Evolutionary conservation across 345 rosid species (phyloP), one percentile per base, ranked within the genome.

Genomic region (Brassica napus): DNA sequence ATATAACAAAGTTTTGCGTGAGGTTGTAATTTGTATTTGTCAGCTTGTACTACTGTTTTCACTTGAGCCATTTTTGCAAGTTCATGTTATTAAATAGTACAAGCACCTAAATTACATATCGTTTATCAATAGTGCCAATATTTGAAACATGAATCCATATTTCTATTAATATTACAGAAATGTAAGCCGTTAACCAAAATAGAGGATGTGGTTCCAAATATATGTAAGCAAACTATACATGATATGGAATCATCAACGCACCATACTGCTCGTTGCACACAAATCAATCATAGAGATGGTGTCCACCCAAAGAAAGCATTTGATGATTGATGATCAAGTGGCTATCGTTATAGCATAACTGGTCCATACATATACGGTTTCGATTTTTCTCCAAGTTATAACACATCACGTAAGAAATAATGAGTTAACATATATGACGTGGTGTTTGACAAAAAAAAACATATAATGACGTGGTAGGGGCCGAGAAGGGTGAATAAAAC

Each of bases 341-440:
- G 54, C 72, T 72, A 72, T 78, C 62, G 49, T 65, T 14, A 35
- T 37, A 72, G 44, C 72, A 18, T 57, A 58, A 7, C 7, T 30
- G 52, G 82, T 78, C 77, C 73, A 66, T 42, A 31, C 54, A 44
- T 10, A 66, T 63, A 34, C 66, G 72, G 76, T 65, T 65, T 78
- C 73, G 68, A 58, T 39, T 57, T 78, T 72, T 58, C 21, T 49
- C 1, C 0, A 68, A 59, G 55, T 31, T 47, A 24, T 59, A 39
- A 24, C 37, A 37, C 63, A 32, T 32, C 16, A 37, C 59, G n/a
- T 9, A 32, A 31, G 24, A 67, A 72, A 39, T 64, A 2, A 69
- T 47, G 61, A n/a, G 14, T 24, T 24, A 1, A 10, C 8, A 60
- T 31, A 31, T 14, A 52, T n/a, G 32, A 24, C 26, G 26, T n/a